These are phyloP conservation scores for Xylariales sp. DNA, from an alignment of 2,329 filamentous ascomycete species.

Conservation along the genomic window DNA sequence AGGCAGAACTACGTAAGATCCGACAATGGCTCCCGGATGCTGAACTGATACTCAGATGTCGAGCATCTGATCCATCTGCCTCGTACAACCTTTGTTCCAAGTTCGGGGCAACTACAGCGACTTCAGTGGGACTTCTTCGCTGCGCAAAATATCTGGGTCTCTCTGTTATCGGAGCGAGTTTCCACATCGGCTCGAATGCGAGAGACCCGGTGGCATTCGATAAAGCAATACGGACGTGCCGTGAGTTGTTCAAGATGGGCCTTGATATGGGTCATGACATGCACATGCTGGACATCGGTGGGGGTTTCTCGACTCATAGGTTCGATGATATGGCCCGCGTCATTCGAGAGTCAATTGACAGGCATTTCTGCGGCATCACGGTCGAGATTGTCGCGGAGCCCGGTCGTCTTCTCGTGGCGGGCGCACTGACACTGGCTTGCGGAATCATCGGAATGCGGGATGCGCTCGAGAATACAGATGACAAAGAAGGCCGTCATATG, in stretches of 20 bases:
- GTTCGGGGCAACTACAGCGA: not conserved
- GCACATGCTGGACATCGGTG: conserved; percentile 1
- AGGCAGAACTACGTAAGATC: conserved; percentile 1
- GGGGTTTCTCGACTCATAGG: not conserved
- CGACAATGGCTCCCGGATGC: not conserved
- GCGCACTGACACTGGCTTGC: not conserved
- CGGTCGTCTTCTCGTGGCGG: conserved; percentile 1
- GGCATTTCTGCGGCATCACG: conserved; percentile 1
- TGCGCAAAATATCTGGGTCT: not conserved
- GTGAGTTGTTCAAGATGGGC: not conserved
- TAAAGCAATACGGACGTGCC: conserved; percentile 1
- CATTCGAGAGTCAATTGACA: conserved; percentile 2
- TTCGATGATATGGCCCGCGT: not conserved
- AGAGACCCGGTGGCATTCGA: not conserved
- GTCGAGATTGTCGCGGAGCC: conserved; percentile 1
- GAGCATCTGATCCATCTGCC: conserved; percentile 1
- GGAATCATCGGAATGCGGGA: not conserved
- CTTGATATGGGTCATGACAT: not conserved
- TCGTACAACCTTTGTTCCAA: conserved; percentile 1
- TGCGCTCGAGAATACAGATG: conserved; percentile 1
- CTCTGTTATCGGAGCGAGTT: conserved; percentile 1
- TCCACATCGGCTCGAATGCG: conserved; percentile 1
- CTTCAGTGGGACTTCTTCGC: conserved; percentile 1
- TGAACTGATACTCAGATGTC: not conserved
- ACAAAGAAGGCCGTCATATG: not conserved